These are phyloP conservation scores for Aspergillus calidoustus DNA, from an alignment of 2,329 filamentous ascomycete genomes.

Conservation along the genomic window DNA sequence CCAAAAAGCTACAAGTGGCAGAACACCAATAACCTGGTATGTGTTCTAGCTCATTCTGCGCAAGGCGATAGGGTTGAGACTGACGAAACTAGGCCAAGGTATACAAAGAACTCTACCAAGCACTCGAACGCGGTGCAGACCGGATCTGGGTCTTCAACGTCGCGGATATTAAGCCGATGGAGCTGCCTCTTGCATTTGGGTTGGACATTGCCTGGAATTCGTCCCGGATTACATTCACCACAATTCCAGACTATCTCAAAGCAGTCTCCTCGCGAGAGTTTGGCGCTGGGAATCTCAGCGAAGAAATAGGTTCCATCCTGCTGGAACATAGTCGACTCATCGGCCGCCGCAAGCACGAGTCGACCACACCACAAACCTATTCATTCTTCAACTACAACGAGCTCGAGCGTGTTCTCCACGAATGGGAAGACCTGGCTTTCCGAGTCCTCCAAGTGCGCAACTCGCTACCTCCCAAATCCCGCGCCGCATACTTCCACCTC, in stretches of 20 bases:
- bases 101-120: background rate
- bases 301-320: background rate
- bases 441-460: too few relatives aligned
- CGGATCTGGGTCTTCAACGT: background rate
- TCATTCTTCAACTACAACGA: background rate
- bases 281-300: background rate
- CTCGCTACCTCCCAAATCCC: background rate
- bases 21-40: background rate
- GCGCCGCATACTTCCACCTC: background rate
- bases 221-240: background rate
- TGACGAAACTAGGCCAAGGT: background rate
- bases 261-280: background rate
- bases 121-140: background rate
- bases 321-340: background rate
- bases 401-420: background rate
- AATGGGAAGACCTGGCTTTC: background rate
- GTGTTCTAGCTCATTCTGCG: too few relatives aligned
- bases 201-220: background rate
- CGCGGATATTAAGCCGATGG: background rate
- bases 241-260: background rate
- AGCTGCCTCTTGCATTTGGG: background rate
- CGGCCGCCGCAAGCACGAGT: background rate
- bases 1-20: conserved; percentile 2
- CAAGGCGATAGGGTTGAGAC: too few relatives aligned
- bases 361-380: background rate